These are phyloP conservation scores for Daldinia caldariorum DNA, from an alignment of 495 filamentous ascomycete species.

Conservation along the genomic window DNA sequence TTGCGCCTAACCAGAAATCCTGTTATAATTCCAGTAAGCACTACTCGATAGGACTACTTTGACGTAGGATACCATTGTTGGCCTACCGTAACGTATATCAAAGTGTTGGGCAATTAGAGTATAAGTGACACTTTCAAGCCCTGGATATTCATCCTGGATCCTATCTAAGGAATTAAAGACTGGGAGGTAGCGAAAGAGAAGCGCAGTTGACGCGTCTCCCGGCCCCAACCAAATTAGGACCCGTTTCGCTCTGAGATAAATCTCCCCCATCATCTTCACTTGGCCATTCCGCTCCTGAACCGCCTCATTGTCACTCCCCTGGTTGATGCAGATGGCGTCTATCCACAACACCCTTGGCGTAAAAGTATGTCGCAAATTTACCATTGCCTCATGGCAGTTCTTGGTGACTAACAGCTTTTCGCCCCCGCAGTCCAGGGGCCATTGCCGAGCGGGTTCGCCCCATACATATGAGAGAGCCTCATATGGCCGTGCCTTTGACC, in stretches of 20 bases:
- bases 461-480: constrained; percentile 1
- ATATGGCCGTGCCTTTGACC: neutral
- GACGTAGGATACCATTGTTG: neutral
- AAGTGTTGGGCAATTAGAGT: neutral
- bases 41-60: neutral
- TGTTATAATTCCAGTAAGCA: neutral
- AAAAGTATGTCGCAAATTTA: neutral
- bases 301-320: neutral
- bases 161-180: neutral
- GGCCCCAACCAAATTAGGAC: neutral
- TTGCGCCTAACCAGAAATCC: neutral
- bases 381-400: constrained; percentile 1
- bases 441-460: constrained; percentile 1
- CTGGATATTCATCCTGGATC: neutral
- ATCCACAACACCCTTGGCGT: neutral
- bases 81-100: neutral
- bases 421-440: constrained; percentile 1
- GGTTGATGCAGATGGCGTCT: neutral
- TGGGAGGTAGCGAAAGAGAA: neutral
- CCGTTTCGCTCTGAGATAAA: neutral
- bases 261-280: neutral
- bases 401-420: neutral
- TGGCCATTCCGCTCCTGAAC: neutral
- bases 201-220: neutral
- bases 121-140: neutral